These are phyloP conservation scores for Ceratocystis variospora DNA, from an alignment of 2,329 filamentous ascomycete genomes.

Conservation along the genomic window DNA sequence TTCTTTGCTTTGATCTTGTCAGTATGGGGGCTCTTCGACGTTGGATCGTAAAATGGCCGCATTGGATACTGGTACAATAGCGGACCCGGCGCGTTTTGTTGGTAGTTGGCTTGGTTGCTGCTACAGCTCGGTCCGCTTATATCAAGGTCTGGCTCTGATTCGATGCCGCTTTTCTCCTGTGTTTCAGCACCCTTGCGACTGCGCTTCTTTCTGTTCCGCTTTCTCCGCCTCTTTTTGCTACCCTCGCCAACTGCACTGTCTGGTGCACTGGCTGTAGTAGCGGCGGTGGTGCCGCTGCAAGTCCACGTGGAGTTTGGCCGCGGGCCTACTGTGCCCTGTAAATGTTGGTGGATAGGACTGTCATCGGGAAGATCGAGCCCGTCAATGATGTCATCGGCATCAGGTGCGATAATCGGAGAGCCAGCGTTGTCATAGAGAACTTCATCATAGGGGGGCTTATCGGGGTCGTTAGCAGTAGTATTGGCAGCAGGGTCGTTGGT, in stretches of 20 bases:
- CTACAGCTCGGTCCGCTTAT: background rate
- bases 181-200: background rate
- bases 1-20: constrained; percentile 12
- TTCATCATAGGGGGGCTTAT: background rate
- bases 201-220: background rate
- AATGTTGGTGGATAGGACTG: background rate
- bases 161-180: background rate
- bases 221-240: background rate
- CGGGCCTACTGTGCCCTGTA: background rate
- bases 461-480: background rate
- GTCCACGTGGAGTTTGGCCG: background rate
- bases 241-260: background rate
- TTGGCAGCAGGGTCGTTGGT: background rate
- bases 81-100: background rate
- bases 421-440: background rate
- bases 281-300: background rate
- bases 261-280: background rate
- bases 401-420: constrained; percentile 13
- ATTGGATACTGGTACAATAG: background rate
- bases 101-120: background rate
- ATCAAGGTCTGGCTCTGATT: background rate
- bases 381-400: constrained; percentile 18
- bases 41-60: background rate
- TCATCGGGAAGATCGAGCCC: constrained; percentile 12
- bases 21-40: background rate